These are phyloP conservation scores for Musa schizocarpa DNA, from an alignment of 176 grass and related monocot species.

Conservation along the genomic window DNA sequence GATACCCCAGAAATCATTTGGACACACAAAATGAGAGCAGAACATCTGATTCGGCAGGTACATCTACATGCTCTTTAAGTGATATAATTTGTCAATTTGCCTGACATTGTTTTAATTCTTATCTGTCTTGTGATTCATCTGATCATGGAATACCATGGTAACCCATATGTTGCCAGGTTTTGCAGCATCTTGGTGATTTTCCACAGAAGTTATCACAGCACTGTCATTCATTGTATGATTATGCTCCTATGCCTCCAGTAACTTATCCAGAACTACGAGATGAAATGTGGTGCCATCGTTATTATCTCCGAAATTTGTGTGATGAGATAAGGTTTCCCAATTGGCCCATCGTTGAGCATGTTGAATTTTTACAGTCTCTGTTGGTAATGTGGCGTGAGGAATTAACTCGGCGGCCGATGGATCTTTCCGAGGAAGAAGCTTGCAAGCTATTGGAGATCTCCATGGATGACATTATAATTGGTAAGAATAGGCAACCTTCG, in stretches of 20 bases:
- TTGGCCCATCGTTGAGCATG: conserved; percentile 97
- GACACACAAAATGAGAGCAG: conserved; percentile 99
- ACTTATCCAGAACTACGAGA: conserved; percentile 93
- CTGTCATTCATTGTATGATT: conserved; percentile 96
- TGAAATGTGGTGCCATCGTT: conserved; percentile 99
- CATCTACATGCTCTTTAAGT: neutral
- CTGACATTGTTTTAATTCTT: neutral
- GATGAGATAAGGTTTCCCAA: conserved; percentile 99
- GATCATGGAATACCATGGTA: conserved; percentile 15
- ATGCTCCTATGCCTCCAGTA: conserved; percentile 98
- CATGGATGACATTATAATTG: conserved; percentile 77
- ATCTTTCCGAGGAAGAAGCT: conserved; percentile 95
- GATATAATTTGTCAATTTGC: neutral
- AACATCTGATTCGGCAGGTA: conserved; percentile 95
- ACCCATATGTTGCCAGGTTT: conserved; percentile 52
- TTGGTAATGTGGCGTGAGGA: conserved; percentile 99
- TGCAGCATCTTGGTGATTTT: conserved; percentile 96
- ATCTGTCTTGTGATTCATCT: neutral
- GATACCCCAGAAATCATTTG: conserved; percentile 99
- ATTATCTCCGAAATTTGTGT: conserved; percentile 93
- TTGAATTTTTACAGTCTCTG: conserved; percentile 93
- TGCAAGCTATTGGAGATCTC: conserved; percentile 97
- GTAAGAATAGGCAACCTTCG: conserved; percentile 45
- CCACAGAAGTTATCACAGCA: conserved; percentile 94
- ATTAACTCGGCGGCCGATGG: conserved; percentile 94